A percentile compares a stretch with the other conserved stretches of the same genome.
These are phyloP conservation scores for Acanthamoeba polyphaga DNA, from an alignment of 208 protist genomes.

Conservation along the genomic window DNA sequence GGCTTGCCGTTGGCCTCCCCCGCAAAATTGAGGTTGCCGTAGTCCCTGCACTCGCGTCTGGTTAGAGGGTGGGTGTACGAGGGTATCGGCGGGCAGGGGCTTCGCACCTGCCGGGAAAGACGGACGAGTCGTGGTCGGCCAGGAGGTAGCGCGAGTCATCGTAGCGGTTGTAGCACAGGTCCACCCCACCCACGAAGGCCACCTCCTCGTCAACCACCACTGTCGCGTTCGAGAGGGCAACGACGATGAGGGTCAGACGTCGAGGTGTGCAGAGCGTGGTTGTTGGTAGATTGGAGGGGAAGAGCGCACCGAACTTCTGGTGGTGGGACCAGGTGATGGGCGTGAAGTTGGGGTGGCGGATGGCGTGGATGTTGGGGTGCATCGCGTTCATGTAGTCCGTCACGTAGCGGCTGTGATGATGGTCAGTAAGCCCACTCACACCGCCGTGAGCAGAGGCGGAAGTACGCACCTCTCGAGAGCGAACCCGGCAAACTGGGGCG, in stretches of 20 bases:
- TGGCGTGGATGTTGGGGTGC: slow-evolving; percentile 24
- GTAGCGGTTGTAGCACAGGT: slow-evolving; percentile 84
- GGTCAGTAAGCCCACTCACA: no score
- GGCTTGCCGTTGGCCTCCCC: slow-evolving; percentile 35
- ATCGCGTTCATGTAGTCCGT: slow-evolving; percentile 36
- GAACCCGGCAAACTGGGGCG: slow-evolving; percentile 39
- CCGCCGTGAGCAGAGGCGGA: background rate
- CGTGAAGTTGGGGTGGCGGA: slow-evolving; percentile 36
- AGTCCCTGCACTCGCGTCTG: background rate
- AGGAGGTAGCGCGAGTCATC: slow-evolving; percentile 63
- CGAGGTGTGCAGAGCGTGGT: background rate
- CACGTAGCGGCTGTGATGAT: background rate
- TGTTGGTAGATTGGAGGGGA: background rate
- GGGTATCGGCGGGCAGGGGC: background rate
- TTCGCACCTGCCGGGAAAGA: background rate
- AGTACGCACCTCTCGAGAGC: background rate
- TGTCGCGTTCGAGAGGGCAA: background rate
- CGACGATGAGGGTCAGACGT: no score
- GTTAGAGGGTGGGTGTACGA: background rate
- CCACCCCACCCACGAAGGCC: slow-evolving; percentile 86
- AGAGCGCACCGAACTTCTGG: slow-evolving; percentile 23
- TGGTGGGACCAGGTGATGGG: slow-evolving; percentile 47
- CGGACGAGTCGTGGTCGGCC: background rate
- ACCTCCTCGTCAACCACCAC: slow-evolving; percentile 85
- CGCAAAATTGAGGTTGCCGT: slow-evolving; percentile 22